Evolutionary conservation across 352 stramenopile species (phyloP), one percentile per base, ranked within the genome.

Genomic region (Pilasporangium apinafurcum): DNA sequence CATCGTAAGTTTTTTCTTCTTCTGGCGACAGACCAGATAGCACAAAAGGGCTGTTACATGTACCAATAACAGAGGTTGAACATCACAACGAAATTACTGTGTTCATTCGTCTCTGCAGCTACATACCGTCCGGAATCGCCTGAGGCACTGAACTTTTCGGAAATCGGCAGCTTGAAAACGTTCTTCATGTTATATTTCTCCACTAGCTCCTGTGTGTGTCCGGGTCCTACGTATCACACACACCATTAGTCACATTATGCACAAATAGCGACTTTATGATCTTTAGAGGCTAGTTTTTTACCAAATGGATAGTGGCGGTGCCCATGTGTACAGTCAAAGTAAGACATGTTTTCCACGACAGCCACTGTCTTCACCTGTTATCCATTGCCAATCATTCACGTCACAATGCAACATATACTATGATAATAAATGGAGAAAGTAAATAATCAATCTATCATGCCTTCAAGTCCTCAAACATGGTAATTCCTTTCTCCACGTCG

Each of bases 321-420:
- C 18, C 77, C 82, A 48, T 91, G 80, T 8, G 68, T 82, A 51
- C 87, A 96, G 48, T 96, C 82, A 46, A 96, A 98, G 50, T 98
- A 99, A 16, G 95, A 88, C 96, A 99, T 99, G 66, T 99, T 99
- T 54, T 99, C 96, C 5, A 99, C 97, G 10, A 99, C 83, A 10
- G 95, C 96, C 5, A 97, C 65, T 7, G 91, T 98, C 41, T 95
- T 95, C 29, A 99, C 92, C 75, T 92, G 37, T 6, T 64, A 6
- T n/a, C n/a, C n/a, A n/a, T n/a, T n/a, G n/a, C n/a, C n/a, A n/a
- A 37, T 3, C 5, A 47, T 14, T 29, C 12, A 53, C 44, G 44
- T 33, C 21, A n/a, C 31, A 14, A 37, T 24, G 34, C 1, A 13
- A 20, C 14, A 4, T 20, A n/a, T n/a, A n/a, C n/a, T n/a, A n/a